Base-by-base conservation (phyloP, 2,329 filamentous ascomycete species). In the Hymenoscyphus scutula region DNA sequence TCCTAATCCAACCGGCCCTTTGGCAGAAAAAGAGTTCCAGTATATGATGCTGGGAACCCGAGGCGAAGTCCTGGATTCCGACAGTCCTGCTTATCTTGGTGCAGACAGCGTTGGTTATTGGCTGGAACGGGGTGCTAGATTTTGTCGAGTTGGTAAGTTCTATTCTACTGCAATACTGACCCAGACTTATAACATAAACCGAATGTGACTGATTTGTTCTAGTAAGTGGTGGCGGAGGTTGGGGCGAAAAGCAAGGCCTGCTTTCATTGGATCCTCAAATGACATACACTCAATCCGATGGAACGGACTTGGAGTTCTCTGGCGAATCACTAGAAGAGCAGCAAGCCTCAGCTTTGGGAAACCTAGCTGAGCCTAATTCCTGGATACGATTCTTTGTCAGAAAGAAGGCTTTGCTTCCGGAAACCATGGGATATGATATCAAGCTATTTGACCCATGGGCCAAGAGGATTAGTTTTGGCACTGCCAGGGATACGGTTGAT, bases 201-300 rank as follows among this genome's bases (percentile, higher is more conserved):
- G 34, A 57, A 59, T 53, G 29, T 25, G 27, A 8, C 67, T 67
- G 56, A 70, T 41, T n/a, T 4, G 69, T 62, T 66, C 60, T 79
- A 82, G 84, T 93, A 66, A 92, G 90, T 70, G 91, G 91, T 4
- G 91, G 91, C 54, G 91, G 91, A 51, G 91, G 91, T 23, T 96
- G 91, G 91, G 91, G 91, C 17, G 80, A 84, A 61, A 95, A 94
- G 74, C 86, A 89, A 69, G 91, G 91, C 0, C 78, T 96, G 0
- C 77, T 96, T 2, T 91, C 91, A 5, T 80, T 96, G 3, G 91
- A 95, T 71, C 90, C 91, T 3, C 83, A 91, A 67, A 81, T 79
- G 17, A 79, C 74, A 23, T 83, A 84, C 68, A 77, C 76, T n/a
- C 69, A 77, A 19, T 72, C 79, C 7, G 80, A 82, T 45, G 77